Evolutionary conservation across 2,329 filamentous ascomycete species (phyloP).

Genomic region (Sordariomycetes sp.): DNA sequence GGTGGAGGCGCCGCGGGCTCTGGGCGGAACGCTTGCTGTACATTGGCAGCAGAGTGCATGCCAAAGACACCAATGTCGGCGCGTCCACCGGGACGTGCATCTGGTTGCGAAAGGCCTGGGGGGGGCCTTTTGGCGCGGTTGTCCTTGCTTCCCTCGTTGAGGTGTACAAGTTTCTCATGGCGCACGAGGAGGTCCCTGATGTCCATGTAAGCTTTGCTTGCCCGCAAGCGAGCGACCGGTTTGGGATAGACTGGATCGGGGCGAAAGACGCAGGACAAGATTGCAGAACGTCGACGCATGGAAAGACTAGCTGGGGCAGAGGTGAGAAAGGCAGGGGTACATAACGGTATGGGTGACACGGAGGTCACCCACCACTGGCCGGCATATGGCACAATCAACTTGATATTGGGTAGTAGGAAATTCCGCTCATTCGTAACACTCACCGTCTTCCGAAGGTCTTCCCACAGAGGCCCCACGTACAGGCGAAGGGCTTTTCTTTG

Average conservation of each 20-base stretch:
- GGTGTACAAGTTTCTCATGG: conserved; percentile 54
- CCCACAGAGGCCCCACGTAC: conserved; percentile 47
- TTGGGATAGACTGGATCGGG: conserved; percentile 4
- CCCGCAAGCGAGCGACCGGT: not conserved
- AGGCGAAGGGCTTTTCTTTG: conserved; percentile 55
- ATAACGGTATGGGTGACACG: conserved; percentile 8
- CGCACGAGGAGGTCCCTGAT: conserved; percentile 53
- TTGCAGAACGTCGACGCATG: not conserved
- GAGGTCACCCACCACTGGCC: not conserved
- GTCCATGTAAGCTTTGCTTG: conserved; percentile 41
- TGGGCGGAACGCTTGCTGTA: conserved; percentile 8
- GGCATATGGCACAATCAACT: conserved; percentile 2
- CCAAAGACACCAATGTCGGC: conserved; percentile 34
- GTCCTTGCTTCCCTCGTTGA: conserved; percentile 49
- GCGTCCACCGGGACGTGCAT: conserved; percentile 27
- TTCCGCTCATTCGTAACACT: conserved; percentile 17
- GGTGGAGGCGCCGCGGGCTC: conserved; percentile 12
- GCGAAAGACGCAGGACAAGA: not conserved
- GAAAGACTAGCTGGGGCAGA: conserved; percentile 1
- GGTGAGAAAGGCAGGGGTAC: conserved; percentile 5
- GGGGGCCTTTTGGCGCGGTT: conserved; percentile 41
- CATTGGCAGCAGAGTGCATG: conserved; percentile 18
- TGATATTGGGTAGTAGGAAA: not conserved
- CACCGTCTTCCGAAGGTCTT: conserved; percentile 54
- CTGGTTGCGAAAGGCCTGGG: conserved; percentile 11